phyloP scores from a whole-genome alignment of 2,329 filamentous ascomycete genomes.

The Fusarium sp. region DNA sequence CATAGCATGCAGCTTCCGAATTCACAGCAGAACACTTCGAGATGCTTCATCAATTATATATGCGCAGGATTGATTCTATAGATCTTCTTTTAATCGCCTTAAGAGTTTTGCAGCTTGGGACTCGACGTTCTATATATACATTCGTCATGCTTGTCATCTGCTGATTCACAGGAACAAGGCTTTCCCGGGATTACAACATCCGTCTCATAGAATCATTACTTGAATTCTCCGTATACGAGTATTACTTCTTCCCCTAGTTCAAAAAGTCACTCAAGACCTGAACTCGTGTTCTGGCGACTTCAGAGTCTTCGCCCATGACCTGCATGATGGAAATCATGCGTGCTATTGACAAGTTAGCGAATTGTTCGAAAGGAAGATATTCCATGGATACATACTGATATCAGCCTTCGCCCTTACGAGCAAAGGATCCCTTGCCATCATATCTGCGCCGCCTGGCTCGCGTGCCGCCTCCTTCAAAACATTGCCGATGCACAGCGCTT shows the following conservation, averaged over 20 bases:
- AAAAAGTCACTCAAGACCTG: conserved; percentile 68
- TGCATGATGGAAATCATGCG: conserved; percentile 74
- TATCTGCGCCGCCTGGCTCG: conserved; percentile 59
- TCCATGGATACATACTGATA: conserved; percentile 62
- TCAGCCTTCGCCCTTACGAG: conserved; percentile 70
- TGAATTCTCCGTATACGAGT: not conserved
- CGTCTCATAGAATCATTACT: conserved; percentile 25
- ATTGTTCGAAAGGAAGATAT: not conserved
- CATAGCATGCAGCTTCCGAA: not conserved
- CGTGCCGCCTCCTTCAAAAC: conserved; percentile 64
- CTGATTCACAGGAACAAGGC: not conserved
- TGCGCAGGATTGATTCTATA: conserved; percentile 10
- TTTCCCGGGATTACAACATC: not conserved
- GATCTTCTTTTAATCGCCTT: not conserved
- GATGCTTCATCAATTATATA: not conserved
- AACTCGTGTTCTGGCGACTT: conserved; percentile 69
- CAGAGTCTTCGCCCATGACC: conserved; percentile 67
- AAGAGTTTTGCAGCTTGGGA: not conserved
- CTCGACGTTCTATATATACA: conserved; percentile 6
- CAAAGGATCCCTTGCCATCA: conserved; percentile 64
- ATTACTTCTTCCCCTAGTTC: conserved; percentile 7
- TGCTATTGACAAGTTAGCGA: conserved; percentile 51
- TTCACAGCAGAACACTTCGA: not conserved
- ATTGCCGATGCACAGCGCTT: conserved; percentile 75
- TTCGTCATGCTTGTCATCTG: not conserved